phyloP scores from a whole-genome alignment of 345 rosid genomes.

The Trapa bicornis region DNA sequence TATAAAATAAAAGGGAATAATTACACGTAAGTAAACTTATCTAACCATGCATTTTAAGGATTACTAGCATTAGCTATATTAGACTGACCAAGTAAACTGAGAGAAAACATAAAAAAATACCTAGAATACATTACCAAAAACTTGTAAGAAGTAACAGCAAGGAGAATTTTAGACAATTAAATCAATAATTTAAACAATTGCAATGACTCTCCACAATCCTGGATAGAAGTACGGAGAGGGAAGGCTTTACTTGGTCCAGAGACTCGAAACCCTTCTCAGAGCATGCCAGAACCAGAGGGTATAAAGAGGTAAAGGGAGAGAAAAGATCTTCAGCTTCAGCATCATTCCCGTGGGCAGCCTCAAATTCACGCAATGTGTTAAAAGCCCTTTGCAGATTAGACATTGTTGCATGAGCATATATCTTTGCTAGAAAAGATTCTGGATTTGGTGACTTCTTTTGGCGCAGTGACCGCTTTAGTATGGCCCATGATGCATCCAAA shows the following conservation, averaged over 20 bases:
- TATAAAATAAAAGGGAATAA: not conserved
- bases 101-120: not conserved
- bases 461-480: constrained; percentile 54
- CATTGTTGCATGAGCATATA: constrained; percentile 61
- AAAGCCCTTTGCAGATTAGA: constrained; percentile 71
- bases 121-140: not conserved
- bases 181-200: not conserved
- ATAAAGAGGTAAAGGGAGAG: constrained; percentile 73
- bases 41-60: not conserved
- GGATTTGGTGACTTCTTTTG: constrained; percentile 60
- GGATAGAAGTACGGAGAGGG: not conserved
- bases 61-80: not conserved
- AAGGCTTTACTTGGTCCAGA: constrained; percentile 54
- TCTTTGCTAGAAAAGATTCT: constrained; percentile 62
- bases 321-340: constrained; percentile 47
- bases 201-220: not conserved
- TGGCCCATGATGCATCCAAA: constrained; percentile 71
- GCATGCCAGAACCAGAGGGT: constrained; percentile 78
- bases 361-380: constrained; percentile 54
- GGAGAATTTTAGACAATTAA: not conserved
- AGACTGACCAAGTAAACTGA: not conserved
- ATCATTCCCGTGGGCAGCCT: constrained; percentile 38
- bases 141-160: not conserved
- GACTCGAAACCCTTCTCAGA: constrained; percentile 77
- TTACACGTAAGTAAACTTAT: not conserved